Evolutionary conservation across 495 filamentous ascomycete genomes (phyloP).

Genomic region (Amorphotheca resinae): DNA sequence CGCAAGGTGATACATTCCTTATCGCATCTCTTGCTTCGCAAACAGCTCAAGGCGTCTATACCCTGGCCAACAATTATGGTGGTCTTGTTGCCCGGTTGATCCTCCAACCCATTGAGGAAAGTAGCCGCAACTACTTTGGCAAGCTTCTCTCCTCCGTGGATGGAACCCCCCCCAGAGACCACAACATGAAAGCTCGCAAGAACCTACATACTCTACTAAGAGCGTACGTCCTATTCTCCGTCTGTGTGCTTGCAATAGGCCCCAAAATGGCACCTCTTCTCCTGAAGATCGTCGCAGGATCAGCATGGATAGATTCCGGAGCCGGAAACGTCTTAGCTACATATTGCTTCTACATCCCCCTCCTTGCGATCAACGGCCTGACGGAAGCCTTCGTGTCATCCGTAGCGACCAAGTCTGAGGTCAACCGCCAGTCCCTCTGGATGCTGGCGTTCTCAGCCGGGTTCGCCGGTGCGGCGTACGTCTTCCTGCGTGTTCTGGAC

Average conservation of each 20-base stretch:
- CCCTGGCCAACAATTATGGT: slow-evolving; percentile 88
- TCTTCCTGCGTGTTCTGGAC: slow-evolving; percentile 50
- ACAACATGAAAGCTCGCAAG: slow-evolving; percentile 25
- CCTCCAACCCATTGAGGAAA: slow-evolving; percentile 93
- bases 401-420: slow-evolving; percentile 55
- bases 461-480: slow-evolving; percentile 58
- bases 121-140: slow-evolving; percentile 74
- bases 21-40: slow-evolving; percentile 64
- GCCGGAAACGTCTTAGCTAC: slow-evolving; percentile 51
- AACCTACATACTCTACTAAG: slow-evolving; percentile 42
- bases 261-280: slow-evolving; percentile 60
- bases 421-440: slow-evolving; percentile 64
- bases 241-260: slow-evolving; percentile 52
- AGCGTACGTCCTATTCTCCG: slow-evolving; percentile 54
- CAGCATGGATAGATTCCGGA: slow-evolving; percentile 54
- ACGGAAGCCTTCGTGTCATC: slow-evolving; percentile 85
- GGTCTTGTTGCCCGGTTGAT: slow-evolving; percentile 78
- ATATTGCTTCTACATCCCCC: slow-evolving; percentile 87
- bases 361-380: slow-evolving; percentile 84
- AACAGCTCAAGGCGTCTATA: slow-evolving; percentile 82
- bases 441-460: slow-evolving; percentile 67
- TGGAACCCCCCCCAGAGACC: slow-evolving; percentile 3
- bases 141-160: slow-evolving; percentile 41
- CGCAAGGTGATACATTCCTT: slow-evolving; percentile 85
- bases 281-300: slow-evolving; percentile 60